Percentiles rank a stretch among this genome's conserved stretches.
These are phyloP conservation scores for Mortierella claussenii DNA, from an alignment of 192 early-diverging fungal species.

Conservation along the genomic window DNA sequence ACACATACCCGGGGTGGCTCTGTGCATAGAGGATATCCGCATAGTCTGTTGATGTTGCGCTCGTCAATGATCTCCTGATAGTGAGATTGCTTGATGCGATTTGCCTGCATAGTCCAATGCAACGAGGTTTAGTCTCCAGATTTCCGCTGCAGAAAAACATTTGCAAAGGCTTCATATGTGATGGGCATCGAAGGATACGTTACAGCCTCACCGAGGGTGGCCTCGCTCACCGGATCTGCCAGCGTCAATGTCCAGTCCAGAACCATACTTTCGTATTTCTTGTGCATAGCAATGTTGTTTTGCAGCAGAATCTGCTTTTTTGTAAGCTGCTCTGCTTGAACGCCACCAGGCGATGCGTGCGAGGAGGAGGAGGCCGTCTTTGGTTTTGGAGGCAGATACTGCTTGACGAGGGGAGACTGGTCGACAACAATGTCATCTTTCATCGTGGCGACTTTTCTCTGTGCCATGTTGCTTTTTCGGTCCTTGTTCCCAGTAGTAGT, in stretches of 20 bases:
- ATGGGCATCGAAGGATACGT: too few relatives aligned
- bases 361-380: neutral
- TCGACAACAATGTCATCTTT: slow-evolving; percentile 53
- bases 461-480: slow-evolving; percentile 11
- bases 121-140: too few relatives aligned
- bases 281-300: slow-evolving; percentile 40
- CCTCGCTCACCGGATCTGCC: slow-evolving; percentile 55
- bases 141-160: too few relatives aligned
- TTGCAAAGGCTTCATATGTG: too few relatives aligned
- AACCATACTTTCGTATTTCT: slow-evolving; percentile 51
- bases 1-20: slow-evolving; percentile 53
- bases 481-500: neutral
- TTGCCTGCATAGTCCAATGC: too few relatives aligned
- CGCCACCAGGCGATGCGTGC: neutral
- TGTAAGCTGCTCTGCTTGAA: slow-evolving; percentile 5
- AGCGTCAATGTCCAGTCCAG: slow-evolving; percentile 60
- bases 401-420: slow-evolving; percentile 25
- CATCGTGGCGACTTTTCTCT: slow-evolving; percentile 27
- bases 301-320: slow-evolving; percentile 33
- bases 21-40: slow-evolving; percentile 89
- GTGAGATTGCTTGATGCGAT: slow-evolving; percentile 70
- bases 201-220: slow-evolving; percentile 56
- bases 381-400: slow-evolving; percentile 32
- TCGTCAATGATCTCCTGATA: slow-evolving; percentile 81
- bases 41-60: slow-evolving; percentile 71